Evolutionary conservation across 345 rosid genomes (phyloP).

Genomic region (Hypericum androsaemum): DNA sequence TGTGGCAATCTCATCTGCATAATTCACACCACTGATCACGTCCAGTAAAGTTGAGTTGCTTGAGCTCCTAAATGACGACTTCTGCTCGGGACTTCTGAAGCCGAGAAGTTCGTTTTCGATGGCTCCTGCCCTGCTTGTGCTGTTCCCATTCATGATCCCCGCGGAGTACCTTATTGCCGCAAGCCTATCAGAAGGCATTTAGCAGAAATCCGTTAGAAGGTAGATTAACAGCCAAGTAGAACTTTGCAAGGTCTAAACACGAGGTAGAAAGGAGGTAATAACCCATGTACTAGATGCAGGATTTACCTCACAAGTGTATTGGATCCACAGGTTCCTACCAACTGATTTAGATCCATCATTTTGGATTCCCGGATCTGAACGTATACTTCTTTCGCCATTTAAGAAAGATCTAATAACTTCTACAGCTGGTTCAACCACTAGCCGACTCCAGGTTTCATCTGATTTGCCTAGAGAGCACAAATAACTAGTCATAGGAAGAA

Average conservation of each 20-base stretch:
- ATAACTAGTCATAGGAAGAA: conserved; percentile 1
- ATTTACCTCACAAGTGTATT: conserved; percentile 66
- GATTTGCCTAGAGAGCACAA: conserved; percentile 40
- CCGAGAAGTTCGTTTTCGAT: neutral
- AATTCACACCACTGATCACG: no score
- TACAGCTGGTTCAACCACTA: conserved; percentile 57
- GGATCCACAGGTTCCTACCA: conserved; percentile 80
- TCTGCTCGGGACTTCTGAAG: conserved; percentile 28
- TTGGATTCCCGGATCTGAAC: conserved; percentile 10
- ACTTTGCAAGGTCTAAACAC: neutral
- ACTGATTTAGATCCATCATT: conserved; percentile 10
- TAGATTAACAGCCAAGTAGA: no score
- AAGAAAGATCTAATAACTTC: conserved; percentile 37
- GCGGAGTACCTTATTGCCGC: conserved; percentile 77
- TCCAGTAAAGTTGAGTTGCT: no score
- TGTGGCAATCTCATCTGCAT: no score
- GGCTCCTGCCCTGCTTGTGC: conserved; percentile 19
- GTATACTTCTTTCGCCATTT: conserved; percentile 14
- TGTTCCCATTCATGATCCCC: conserved; percentile 96
- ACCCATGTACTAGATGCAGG: neutral
- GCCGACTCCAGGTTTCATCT: conserved; percentile 54
- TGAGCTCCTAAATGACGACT: no score
- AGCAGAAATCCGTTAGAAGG: no score
- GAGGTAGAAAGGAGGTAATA: neutral
- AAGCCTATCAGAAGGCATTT: conserved; percentile 35